These are phyloP conservation scores for Jacaranda copaia DNA, from an alignment of 257 asterid genomes.

Conservation along the genomic window DNA sequence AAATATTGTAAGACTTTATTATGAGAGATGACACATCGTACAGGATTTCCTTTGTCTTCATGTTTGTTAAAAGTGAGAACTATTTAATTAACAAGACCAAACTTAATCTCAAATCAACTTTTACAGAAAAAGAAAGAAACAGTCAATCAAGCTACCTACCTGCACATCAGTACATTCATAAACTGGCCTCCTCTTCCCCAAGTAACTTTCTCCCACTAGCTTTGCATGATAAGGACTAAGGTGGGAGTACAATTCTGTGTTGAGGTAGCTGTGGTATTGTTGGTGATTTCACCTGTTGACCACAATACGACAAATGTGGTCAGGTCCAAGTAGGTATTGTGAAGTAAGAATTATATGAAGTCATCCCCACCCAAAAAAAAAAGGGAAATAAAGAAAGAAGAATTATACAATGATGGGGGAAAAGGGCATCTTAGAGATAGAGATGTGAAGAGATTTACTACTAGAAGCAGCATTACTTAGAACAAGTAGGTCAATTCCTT, in stretches of 20 bases:
- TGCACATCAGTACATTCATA: constrained; percentile 85
- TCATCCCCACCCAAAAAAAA: too few species aligned
- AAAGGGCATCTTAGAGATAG: not conserved
- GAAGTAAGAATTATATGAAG: not conserved
- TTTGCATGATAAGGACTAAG: constrained; percentile 84
- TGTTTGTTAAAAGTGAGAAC: not conserved
- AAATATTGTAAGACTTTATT: too few species aligned
- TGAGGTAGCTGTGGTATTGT: constrained; percentile 86
- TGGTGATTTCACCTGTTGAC: constrained; percentile 79
- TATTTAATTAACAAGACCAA: not conserved
- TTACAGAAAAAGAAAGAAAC: not conserved
- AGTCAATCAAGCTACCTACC: constrained; percentile 43
- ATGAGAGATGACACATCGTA: too few species aligned
- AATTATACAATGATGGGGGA: not conserved
- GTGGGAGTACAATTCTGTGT: constrained; percentile 66
- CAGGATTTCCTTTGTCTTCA: not conserved
- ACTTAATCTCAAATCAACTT: not conserved
- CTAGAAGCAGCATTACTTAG: not conserved
- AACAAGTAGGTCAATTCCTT: not conserved
- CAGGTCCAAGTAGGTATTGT: not conserved
- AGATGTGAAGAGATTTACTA: not conserved
- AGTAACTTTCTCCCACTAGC: constrained; percentile 92
- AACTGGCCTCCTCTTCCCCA: constrained; percentile 91
- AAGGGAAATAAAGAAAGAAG: not conserved
- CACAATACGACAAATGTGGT: constrained; percentile 29